Base-by-base conservation (phyloP, 371 early-diverging fungal genomes). In the Chytridiales sp. region DNA sequence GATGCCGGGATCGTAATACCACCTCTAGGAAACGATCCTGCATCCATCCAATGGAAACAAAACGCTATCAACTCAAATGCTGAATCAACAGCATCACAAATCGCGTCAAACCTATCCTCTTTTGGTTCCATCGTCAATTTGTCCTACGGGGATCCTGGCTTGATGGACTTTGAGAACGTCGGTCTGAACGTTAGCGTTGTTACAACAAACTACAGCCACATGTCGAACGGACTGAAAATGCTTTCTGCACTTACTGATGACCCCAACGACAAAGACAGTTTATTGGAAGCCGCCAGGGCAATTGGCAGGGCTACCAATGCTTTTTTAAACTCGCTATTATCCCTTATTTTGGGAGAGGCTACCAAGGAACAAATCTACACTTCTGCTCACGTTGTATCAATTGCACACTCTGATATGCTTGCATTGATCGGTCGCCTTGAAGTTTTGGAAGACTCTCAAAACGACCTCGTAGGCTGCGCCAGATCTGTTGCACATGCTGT, bases 21-120 rank as follows among this genome's bases (percentile, higher is more conserved):
- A 1, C 68, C 77, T 9, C 26, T 76, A 15, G 67, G 74, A 6
- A 67, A 69, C 54, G 79, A 76, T 54, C 55, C 73, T 1, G 68
- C 70, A 6, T 57, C 79, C 17, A n/a, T 61, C 21, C 61, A 65
- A 38, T 80, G 83, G 83, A 73, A 67, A 40, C 68, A 80, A 55
- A 69, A 80, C 35, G 75, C 80, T 0, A 52, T 61, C 17, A 75
- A 77, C 48, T 64, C 73, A n/a, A 76, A 76, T 47, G 66, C 64
- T 22, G 73, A 76, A 27, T 61, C 62, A 1, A 67, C 78, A 0
- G 67, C 72, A 3, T 61, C 79, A 8, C 70, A 75, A 29, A 52
- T 81, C 3, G 66, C 70, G 0, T 32, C 75, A 3, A 69, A 77
- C 51, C 56, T 83, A 1, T 74, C 80, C 1, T 70, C 79, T 2